phyloP scores from a whole-genome alignment of 768 basidiomycete genomes.

The Pleurotus ostreatus region DNA sequence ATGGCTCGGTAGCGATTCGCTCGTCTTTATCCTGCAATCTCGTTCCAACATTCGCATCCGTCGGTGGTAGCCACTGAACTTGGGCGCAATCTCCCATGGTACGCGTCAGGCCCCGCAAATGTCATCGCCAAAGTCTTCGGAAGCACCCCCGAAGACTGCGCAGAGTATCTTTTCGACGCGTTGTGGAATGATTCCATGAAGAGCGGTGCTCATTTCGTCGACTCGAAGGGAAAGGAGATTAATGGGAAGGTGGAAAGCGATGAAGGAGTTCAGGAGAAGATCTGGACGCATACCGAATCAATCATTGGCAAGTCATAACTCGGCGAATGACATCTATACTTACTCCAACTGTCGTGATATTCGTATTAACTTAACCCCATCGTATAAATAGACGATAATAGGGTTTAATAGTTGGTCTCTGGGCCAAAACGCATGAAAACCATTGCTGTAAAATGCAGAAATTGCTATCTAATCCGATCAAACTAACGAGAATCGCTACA shows the following conservation, averaged over 20 bases:
- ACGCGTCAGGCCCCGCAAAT: conserved; percentile 21
- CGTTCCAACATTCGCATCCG: conserved; percentile 34
- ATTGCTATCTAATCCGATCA: too few relatives aligned
- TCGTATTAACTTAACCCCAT: too few relatives aligned
- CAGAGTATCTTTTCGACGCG: conserved; percentile 31
- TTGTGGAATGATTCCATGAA: conserved; percentile 16
- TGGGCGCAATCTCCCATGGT: conserved; percentile 14
- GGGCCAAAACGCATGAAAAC: too few relatives aligned
- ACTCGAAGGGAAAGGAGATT: conserved; percentile 5
- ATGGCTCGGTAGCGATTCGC: conserved; percentile 21
- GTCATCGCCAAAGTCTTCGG: conserved; percentile 20
- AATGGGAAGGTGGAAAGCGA: background rate
- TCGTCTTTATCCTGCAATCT: conserved; percentile 22
- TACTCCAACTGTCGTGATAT: too few relatives aligned
- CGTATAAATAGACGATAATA: too few relatives aligned
- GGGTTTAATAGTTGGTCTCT: too few relatives aligned
- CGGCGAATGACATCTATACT: too few relatives aligned
- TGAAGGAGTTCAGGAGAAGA: background rate
- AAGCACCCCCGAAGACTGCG: conserved; percentile 23
- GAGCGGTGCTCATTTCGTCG: background rate
- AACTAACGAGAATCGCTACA: too few relatives aligned
- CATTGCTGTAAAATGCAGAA: too few relatives aligned
- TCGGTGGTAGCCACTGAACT: conserved; percentile 27
- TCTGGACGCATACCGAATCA: background rate
- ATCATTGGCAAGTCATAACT: conserved; percentile 2